These are phyloP conservation scores for Mangifera indica DNA, from an alignment of 345 rosid genomes.

Conservation along the genomic window DNA sequence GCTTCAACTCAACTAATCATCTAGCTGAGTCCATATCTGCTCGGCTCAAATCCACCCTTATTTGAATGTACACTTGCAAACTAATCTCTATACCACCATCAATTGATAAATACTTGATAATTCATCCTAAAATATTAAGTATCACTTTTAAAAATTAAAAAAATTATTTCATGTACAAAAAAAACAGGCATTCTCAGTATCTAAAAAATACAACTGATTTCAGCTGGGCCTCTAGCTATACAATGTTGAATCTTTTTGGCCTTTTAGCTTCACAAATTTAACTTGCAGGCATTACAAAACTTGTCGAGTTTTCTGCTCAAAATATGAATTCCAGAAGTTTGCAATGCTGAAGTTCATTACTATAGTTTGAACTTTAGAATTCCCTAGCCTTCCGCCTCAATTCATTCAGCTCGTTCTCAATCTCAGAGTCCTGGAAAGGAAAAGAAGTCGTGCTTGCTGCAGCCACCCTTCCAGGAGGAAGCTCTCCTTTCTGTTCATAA, in stretches of 20 bases:
- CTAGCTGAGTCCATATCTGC: too few species aligned
- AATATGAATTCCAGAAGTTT: neutral
- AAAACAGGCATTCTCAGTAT: neutral
- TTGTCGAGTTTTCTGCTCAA: neutral
- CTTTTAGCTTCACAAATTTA: slow-evolving; percentile 7
- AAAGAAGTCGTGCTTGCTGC: slow-evolving; percentile 32
- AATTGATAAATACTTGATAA: too few species aligned
- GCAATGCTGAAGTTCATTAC: too few species aligned
- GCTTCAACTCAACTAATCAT: too few species aligned
- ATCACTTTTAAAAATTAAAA: too few species aligned
- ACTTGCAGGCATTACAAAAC: neutral
- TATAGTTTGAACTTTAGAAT: slow-evolving; percentile 19
- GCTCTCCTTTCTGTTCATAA: slow-evolving; percentile 59
- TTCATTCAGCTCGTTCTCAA: slow-evolving; percentile 69
- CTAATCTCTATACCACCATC: too few species aligned
- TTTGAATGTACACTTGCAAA: too few species aligned
- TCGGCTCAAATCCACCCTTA: too few species aligned
- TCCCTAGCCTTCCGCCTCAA: slow-evolving; percentile 53
- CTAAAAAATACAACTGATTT: slow-evolving; percentile 1
- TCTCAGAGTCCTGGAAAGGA: slow-evolving; percentile 50
- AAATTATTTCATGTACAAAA: neutral
- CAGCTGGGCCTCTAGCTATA: slow-evolving; percentile 18
- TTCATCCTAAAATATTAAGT: too few species aligned
- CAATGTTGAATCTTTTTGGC: slow-evolving; percentile 17
- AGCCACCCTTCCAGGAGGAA: slow-evolving; percentile 61